Conservation (phyloP, 305 asterid genomes). For the Fraxinus nigra region DNA sequence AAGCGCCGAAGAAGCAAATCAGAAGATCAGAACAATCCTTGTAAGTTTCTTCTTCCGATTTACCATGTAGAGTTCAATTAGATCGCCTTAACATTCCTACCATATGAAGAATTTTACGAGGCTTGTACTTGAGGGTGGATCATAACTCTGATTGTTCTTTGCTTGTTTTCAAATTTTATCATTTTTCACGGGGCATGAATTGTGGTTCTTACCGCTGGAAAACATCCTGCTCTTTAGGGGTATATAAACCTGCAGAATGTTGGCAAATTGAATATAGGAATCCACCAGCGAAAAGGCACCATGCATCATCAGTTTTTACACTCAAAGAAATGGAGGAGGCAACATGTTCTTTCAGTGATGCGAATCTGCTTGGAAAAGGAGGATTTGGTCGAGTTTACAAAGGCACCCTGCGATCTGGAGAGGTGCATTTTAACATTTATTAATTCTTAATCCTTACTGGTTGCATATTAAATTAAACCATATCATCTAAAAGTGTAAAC, state of each 20-base stretch:
- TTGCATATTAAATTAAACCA: background rate
- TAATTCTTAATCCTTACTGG: background rate
- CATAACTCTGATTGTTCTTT: background rate
- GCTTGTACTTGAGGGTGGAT: background rate
- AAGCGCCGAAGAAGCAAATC: conserved; percentile 74
- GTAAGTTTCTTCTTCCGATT: conserved; percentile 35
- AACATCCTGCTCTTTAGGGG: conserved; percentile 52
- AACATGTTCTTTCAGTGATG: conserved; percentile 69
- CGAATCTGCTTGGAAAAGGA: conserved; percentile 80
- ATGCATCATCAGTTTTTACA: conserved; percentile 77
- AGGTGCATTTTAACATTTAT: conserved; percentile 40
- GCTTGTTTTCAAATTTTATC: background rate
- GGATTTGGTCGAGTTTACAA: conserved; percentile 92
- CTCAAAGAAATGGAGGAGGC: conserved; percentile 88
- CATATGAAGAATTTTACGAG: background rate
- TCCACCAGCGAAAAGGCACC: conserved; percentile 68
- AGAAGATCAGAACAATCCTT: conserved; percentile 72
- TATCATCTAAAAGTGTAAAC: background rate
- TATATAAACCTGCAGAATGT: conserved; percentile 71
- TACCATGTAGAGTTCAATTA: background rate
- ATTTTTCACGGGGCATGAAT: background rate
- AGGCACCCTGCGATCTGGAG: conserved; percentile 82
- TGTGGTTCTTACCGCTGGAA: conserved; percentile 3
- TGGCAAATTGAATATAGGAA: conserved; percentile 67
- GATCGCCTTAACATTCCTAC: background rate